Conservation (phyloP, 768 basidiomycete genomes). For the Pisolithus tinctorius region DNA sequence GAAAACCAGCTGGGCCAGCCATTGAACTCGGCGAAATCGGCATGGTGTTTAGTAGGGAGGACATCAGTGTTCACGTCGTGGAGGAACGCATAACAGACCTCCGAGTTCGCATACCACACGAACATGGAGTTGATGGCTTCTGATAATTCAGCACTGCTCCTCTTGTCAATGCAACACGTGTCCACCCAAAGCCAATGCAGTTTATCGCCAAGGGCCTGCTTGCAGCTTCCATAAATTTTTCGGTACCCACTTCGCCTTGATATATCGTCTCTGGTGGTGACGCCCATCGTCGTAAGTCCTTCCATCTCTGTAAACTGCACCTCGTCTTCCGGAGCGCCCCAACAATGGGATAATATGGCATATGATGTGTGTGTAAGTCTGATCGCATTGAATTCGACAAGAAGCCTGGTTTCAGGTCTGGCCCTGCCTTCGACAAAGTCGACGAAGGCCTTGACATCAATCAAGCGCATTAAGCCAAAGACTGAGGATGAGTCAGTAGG, state of each 20-base stretch:
- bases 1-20: slow-evolving; percentile 9
- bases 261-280: neutral
- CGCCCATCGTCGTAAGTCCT: neutral
- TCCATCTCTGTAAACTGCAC: neutral
- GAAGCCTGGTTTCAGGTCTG: neutral
- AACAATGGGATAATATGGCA: slow-evolving; percentile 3
- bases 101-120: slow-evolving; percentile 9
- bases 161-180: slow-evolving; percentile 15
- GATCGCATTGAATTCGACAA: neutral
- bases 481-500: too few species aligned
- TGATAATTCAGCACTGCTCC: slow-evolving; percentile 13
- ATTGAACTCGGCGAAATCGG: neutral
- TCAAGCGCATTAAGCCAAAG: too few species aligned
- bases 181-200: slow-evolving; percentile 9
- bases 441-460: too few species aligned
- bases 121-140: slow-evolving; percentile 14
- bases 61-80: neutral
- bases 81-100: slow-evolving; percentile 12
- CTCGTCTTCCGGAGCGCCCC: neutral
- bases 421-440: too few species aligned
- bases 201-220: slow-evolving; percentile 1
- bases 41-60: neutral
- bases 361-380: neutral
- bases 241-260: neutral
- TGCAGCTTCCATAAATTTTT: slow-evolving; percentile 1